Evolutionary conservation across 1,284 basidiomycete genomes (phyloP).

Genomic region (Ganoderma lingzhi): DNA sequence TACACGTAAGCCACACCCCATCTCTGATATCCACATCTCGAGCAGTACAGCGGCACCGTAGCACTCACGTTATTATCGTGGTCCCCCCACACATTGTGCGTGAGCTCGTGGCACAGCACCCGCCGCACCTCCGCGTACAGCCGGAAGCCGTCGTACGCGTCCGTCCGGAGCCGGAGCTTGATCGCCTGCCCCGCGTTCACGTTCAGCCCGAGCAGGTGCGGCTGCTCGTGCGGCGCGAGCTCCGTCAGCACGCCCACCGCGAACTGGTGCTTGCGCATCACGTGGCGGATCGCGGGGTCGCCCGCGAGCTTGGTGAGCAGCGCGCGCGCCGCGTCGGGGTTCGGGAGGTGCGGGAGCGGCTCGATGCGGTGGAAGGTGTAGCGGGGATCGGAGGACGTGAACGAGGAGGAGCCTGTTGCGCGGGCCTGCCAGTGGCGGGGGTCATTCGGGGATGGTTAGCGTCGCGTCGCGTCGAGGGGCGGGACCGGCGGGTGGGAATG

Average conservation of each 20-base stretch:
- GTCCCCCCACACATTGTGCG: constrained; percentile 77
- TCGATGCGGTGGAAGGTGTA: constrained; percentile 71
- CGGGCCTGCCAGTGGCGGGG: constrained; percentile 51
- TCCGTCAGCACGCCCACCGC: constrained; percentile 74
- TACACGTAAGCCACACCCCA: background rate
- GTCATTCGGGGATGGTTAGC: background rate
- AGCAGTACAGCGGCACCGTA: background rate
- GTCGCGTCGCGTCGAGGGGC: too few species aligned
- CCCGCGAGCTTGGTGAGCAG: constrained; percentile 64
- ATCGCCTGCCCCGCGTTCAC: constrained; percentile 69
- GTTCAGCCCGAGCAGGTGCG: constrained; percentile 76
- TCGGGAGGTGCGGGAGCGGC: constrained; percentile 69
- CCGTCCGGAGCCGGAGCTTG: constrained; percentile 72
- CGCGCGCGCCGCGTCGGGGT: constrained; percentile 60
- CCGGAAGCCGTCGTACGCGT: constrained; percentile 75
- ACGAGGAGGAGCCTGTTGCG: constrained; percentile 55
- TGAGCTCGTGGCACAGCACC: constrained; percentile 79
- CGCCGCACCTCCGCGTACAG: constrained; percentile 69
- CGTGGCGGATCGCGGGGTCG: constrained; percentile 73
- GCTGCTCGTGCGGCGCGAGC: constrained; percentile 79
- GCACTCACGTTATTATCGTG: constrained; percentile 75
- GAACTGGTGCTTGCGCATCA: constrained; percentile 75
- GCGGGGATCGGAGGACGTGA: constrained; percentile 43
- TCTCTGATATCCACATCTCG: background rate
- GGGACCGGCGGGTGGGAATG: too few species aligned